Evolutionary conservation across 176 grass and related monocot genomes (phyloP).

Genomic region (Hsuehochloa calcarea): DNA sequence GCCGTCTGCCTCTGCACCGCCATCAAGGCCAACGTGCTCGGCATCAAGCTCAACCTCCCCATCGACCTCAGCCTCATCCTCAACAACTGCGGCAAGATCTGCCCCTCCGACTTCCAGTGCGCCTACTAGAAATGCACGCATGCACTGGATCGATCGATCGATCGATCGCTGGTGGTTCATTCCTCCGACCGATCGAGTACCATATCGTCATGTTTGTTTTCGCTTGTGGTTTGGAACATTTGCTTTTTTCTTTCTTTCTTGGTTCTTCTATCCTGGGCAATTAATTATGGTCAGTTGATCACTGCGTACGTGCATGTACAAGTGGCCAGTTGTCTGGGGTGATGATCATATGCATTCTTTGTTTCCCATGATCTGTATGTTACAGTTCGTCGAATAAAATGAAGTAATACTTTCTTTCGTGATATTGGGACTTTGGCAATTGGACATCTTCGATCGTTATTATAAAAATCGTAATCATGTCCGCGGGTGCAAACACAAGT

Average conservation of each 20-base stretch:
- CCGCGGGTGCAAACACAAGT: neutral
- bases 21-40: conserved; percentile 52
- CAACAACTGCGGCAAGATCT: conserved; percentile 45
- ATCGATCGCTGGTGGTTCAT: neutral
- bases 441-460: neutral
- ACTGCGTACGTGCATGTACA: neutral
- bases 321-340: neutral
- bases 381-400: neutral
- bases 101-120: conserved; percentile 32
- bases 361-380: neutral
- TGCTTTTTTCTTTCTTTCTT: neutral
- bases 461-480: neutral
- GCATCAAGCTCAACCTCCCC: conserved; percentile 44
- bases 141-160: neutral
- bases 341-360: neutral
- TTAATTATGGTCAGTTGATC: neutral
- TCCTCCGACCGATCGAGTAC: neutral
- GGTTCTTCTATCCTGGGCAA: neutral
- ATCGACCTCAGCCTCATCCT: conserved; percentile 45
- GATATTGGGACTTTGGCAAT: neutral
- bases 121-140: neutral
- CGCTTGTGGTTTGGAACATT: neutral
- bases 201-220: neutral
- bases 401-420: neutral
- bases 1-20: conserved; percentile 60